Evolutionary conservation across 768 basidiomycete genomes (phyloP).

Genomic region (Macrolepiota fuliginosa): DNA sequence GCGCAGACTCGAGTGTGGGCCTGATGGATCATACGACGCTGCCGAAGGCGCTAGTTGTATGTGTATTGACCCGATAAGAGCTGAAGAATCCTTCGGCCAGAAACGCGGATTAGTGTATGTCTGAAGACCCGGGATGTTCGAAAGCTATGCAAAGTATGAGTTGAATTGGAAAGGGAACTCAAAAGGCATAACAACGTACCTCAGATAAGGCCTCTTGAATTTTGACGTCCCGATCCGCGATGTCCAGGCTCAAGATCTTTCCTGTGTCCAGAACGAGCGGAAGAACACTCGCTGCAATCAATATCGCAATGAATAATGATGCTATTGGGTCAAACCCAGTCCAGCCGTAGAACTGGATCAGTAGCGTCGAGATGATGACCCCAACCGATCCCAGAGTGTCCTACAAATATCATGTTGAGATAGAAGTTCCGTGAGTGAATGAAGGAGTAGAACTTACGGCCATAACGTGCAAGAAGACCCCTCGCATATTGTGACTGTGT

Average conservation of each 20-base stretch:
- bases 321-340: slow-evolving; percentile 99
- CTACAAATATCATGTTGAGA: slow-evolving; percentile 31
- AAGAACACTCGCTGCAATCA: slow-evolving; percentile 94
- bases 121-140: slow-evolving; percentile 72
- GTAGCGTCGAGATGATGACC: slow-evolving; percentile 93
- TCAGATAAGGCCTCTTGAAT: slow-evolving; percentile 63
- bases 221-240: slow-evolving; percentile 56
- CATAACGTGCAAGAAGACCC: slow-evolving; percentile 97
- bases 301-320: slow-evolving; percentile 89
- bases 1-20: slow-evolving; percentile 45
- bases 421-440: background rate
- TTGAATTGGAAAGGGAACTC: background rate
- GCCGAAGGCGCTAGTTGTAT: slow-evolving; percentile 75
- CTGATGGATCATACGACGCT: slow-evolving; percentile 52
- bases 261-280: slow-evolving; percentile 95
- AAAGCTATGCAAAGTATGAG: slow-evolving; percentile 51
- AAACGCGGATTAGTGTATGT: slow-evolving; percentile 84
- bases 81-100: slow-evolving; percentile 92
- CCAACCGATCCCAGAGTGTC: slow-evolving; percentile 97
- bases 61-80: slow-evolving; percentile 88
- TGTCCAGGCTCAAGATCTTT: slow-evolving; percentile 81
- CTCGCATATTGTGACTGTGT: slow-evolving; percentile 98
- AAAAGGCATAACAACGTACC: slow-evolving; percentile 37
- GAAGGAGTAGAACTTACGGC: slow-evolving; percentile 53
- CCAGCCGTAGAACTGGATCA: slow-evolving; percentile 97